phyloP scores from a whole-genome alignment of 495 filamentous ascomycete genomes.

The Trichoderma reesei region DNA sequence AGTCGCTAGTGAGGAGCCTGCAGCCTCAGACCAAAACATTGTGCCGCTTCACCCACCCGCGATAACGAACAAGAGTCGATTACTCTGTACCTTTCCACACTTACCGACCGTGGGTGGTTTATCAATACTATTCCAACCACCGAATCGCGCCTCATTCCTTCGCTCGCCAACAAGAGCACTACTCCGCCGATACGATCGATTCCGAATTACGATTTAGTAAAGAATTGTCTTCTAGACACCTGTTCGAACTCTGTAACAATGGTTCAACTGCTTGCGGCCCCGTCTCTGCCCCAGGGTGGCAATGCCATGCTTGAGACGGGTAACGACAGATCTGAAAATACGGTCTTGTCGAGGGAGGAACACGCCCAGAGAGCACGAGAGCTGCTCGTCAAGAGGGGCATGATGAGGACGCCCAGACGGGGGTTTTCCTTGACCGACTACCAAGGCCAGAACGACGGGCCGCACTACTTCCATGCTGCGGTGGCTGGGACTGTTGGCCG shows the following conservation, averaged over 20 bases:
- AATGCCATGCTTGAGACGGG: conserved; percentile 23
- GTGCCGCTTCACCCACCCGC: not conserved
- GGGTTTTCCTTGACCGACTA: not conserved
- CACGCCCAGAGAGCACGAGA: conserved; percentile 18
- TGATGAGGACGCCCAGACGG: conserved; percentile 7
- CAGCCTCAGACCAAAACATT: conserved; percentile 16
- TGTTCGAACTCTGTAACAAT: conserved; percentile 4
- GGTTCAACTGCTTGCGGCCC: conserved; percentile 4
- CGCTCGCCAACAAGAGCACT: not conserved
- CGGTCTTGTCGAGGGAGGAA: conserved; percentile 21
- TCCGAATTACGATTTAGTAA: not conserved
- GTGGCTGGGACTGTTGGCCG: not conserved
- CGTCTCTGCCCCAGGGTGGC: not conserved
- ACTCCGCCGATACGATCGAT: not conserved
- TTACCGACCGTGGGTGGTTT: not conserved
- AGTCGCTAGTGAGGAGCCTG: conserved; percentile 27
- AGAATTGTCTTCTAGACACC: not conserved
- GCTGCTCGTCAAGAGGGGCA: conserved; percentile 12
- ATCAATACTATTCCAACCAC: not conserved
- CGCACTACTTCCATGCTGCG: not conserved
- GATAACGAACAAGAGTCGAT: conserved; percentile 4
- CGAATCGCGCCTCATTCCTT: not conserved
- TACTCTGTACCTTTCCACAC: not conserved
- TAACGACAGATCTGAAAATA: conserved; percentile 13
- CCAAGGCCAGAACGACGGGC: conserved; percentile 11